Conservation (phyloP, 441 rosid species). For the Isatis lusitanica region DNA sequence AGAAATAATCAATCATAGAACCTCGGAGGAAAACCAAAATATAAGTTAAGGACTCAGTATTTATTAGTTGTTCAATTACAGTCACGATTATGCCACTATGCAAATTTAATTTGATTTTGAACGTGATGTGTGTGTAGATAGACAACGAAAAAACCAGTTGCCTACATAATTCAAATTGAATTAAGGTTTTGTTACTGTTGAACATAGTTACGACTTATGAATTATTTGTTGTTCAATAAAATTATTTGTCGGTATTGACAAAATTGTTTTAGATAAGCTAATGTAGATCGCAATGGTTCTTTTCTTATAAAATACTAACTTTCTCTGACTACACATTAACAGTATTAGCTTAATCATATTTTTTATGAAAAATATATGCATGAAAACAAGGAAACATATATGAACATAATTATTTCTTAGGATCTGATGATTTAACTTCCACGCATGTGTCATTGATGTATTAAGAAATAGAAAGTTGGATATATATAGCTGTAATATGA, state of each 20-base stretch:
- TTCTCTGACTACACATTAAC: neutral
- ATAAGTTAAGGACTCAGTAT: too few relatives aligned
- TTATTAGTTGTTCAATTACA: neutral
- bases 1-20: neutral
- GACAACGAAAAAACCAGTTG: neutral
- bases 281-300: neutral
- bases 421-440: constrained; percentile 13
- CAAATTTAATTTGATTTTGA: neutral
- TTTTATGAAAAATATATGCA: neutral
- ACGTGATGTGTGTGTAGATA: neutral
- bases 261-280: neutral
- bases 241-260: neutral
- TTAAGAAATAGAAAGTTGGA: constrained; percentile 15
- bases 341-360: neutral
- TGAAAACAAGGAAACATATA: neutral
- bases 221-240: neutral
- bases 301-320: neutral
- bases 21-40: neutral
- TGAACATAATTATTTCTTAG: neutral
- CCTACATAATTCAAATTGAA: neutral
- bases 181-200: neutral
- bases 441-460: constrained; percentile 25
- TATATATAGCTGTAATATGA: neutral
- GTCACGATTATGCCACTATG: neutral
- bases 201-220: neutral